Evolutionary conservation across 2,329 filamentous ascomycete species (phyloP), one percentile per base, ranked within the genome.

Genomic region (Cercospora citrullina): DNA sequence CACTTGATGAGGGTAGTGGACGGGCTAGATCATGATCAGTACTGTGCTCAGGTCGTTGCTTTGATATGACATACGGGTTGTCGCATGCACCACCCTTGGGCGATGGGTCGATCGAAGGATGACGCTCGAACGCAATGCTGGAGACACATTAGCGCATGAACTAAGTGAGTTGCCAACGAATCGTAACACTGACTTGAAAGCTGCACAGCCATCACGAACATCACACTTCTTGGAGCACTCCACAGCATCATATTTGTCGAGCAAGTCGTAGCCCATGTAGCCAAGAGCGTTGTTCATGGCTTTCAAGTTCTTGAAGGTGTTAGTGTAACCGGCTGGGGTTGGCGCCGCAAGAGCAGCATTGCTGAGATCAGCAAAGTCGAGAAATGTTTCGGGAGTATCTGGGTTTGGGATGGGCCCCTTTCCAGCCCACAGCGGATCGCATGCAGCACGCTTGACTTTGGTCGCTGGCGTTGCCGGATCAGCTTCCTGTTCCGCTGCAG

Each of bases 101-200:
- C 61, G 77, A 76, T 14, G 77, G 76, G 74, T 79, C 79, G 53
- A 71, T 66, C 36, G 68, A 66, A n/a, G 68, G 61, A 18, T 61
- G 39, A 39, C 66, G 68, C 48, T 68, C 68, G 9, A 66, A 68
- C 7, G 63, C 64, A 18, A 53, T 18, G n/a, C 58, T 57, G 8
- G 3, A 45, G 3, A 33, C 12, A 3, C 14, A 14, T 57, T n/a
- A 57, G 53, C 53, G 18, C 48, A 16, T 9, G 3, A 16, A 26
- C 0, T 14, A 28, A 31, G 9, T 57, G 4, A 4, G 23, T 31
- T 12, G 53, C 45, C 18, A 6, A 16, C 14, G 21, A 30, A 30
- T 7, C 10, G 12, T 28, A 6, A 28, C 4, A 57, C 39, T 63
- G 2, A 48, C 53, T 70, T 68, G 63, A 70, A 66, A 18, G 68